A percentile compares a stretch with the other conserved stretches of the same genome.
These are phyloP conservation scores for Amanita brunnescens DNA, from an alignment of 768 basidiomycete genomes.

Conservation along the genomic window DNA sequence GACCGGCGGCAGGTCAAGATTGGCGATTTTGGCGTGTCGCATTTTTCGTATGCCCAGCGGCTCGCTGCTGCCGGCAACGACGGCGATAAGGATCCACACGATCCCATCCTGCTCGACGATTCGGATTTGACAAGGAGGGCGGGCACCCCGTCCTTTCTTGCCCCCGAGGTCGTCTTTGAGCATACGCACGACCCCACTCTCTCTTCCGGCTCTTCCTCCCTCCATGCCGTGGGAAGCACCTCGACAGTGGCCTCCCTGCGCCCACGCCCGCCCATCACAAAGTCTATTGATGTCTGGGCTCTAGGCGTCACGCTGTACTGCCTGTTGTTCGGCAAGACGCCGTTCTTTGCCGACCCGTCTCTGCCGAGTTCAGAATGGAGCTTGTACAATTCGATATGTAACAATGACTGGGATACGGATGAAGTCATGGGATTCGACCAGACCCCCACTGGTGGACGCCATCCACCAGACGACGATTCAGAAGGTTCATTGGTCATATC, in stretches of 20 bases:
- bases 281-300: slow-evolving; percentile 97
- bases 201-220: background rate
- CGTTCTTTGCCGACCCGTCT: slow-evolving; percentile 42
- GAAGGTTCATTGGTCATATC: slow-evolving; percentile 60
- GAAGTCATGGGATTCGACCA: slow-evolving; percentile 65
- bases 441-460: slow-evolving; percentile 56
- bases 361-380: slow-evolving; percentile 47
- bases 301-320: slow-evolving; percentile 94
- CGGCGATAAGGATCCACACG: slow-evolving; percentile 33
- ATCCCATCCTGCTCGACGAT: slow-evolving; percentile 72
- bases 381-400: slow-evolving; percentile 74
- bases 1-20: slow-evolving; percentile 92
- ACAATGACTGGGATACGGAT: slow-evolving; percentile 61
- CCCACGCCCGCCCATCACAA: slow-evolving; percentile 58
- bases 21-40: slow-evolving; percentile 95
- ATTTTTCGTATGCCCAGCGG: slow-evolving; percentile 86
- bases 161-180: slow-evolving; percentile 88
- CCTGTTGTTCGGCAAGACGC: slow-evolving; percentile 80
- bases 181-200: slow-evolving; percentile 27
- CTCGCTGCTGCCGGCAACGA: slow-evolving; percentile 54
- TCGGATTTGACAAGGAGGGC: slow-evolving; percentile 84
- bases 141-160: slow-evolving; percentile 93
- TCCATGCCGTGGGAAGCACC: slow-evolving; percentile 16
- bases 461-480: slow-evolving; percentile 29
- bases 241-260: slow-evolving; percentile 22